Evolutionary conservation across 768 basidiomycete genomes (phyloP).

Genomic region (Suillus americanus): DNA sequence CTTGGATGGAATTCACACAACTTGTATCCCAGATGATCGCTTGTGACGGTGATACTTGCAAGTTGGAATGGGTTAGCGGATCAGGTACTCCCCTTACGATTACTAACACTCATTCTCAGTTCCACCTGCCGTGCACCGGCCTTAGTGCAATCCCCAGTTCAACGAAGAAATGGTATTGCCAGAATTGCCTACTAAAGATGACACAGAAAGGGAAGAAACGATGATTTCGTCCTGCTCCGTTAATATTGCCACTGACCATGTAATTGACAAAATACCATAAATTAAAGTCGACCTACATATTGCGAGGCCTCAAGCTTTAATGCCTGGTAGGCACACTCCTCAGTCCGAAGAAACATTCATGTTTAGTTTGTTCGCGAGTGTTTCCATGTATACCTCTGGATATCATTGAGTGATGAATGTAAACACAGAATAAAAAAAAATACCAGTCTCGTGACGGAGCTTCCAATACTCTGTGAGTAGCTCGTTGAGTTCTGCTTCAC

Average conservation of each 20-base stretch:
- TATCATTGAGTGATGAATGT: conserved; percentile 5
- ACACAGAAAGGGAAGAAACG: conserved; percentile 35
- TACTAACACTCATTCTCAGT: conserved; percentile 43
- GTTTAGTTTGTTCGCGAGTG: conserved; percentile 76
- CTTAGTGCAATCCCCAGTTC: conserved; percentile 57
- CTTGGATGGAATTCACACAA: conserved; percentile 11
- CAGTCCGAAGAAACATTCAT: conserved; percentile 42
- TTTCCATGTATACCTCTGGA: conserved; percentile 85
- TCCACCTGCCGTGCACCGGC: conserved; percentile 69
- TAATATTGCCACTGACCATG: not conserved
- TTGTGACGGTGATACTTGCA: conserved; percentile 73
- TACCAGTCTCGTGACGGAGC: conserved; percentile 75
- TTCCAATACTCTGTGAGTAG: conserved; percentile 84
- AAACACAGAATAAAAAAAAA: conserved; percentile 11
- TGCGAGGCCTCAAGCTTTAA: too few relatives aligned
- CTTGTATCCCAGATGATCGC: conserved; percentile 69
- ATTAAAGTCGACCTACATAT: not conserved
- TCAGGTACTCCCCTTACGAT: not conserved
- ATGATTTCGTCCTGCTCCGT: conserved; percentile 6
- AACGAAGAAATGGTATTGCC: conserved; percentile 68
- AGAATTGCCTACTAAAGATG: conserved; percentile 50
- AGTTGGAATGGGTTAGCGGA: conserved; percentile 77
- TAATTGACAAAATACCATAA: not conserved
- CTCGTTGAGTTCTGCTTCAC: conserved; percentile 77
- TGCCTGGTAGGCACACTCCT: not conserved